Evolutionary conservation across 495 filamentous ascomycete genomes (phyloP).

Genomic region (Pseudoneurospora amorphoporcata): DNA sequence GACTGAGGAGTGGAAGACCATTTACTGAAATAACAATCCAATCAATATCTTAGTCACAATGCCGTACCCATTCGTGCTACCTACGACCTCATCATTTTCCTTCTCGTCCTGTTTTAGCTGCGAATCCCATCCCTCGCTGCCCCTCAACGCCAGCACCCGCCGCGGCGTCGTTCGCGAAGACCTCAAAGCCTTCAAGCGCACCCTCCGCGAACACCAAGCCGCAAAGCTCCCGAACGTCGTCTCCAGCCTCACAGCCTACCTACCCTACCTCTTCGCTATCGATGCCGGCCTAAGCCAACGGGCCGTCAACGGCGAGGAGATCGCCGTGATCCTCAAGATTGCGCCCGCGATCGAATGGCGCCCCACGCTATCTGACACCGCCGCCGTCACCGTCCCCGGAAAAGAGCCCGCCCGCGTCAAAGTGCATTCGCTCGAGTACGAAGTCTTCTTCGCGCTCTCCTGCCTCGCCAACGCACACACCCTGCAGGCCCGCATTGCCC

Average conservation of each 20-base stretch:
- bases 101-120: constrained; percentile 63
- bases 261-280: constrained; percentile 68
- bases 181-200: constrained; percentile 73
- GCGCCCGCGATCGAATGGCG: constrained; percentile 65
- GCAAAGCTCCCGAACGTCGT: constrained; percentile 57
- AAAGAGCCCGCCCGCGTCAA: constrained; percentile 51
- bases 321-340: constrained; percentile 48
- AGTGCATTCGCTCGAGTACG: constrained; percentile 69
- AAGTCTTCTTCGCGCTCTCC: constrained; percentile 67
- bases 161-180: constrained; percentile 67
- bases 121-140: constrained; percentile 73
- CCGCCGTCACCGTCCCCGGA: constrained; percentile 43
- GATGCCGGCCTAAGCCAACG: constrained; percentile 54
- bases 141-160: constrained; percentile 61
- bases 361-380: constrained; percentile 53
- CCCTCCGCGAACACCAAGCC: constrained; percentile 54
- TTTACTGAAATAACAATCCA: background rate
- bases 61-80: constrained; percentile 76
- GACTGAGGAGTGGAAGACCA: background rate
- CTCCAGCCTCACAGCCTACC: constrained; percentile 57
- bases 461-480: constrained; percentile 66
- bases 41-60: constrained; percentile 34
- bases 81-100: constrained; percentile 73
- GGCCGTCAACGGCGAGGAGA: constrained; percentile 42
- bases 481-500: constrained; percentile 50